These are phyloP conservation scores for Suillus placidus DNA, from an alignment of 768 basidiomycete species.

Conservation along the genomic window DNA sequence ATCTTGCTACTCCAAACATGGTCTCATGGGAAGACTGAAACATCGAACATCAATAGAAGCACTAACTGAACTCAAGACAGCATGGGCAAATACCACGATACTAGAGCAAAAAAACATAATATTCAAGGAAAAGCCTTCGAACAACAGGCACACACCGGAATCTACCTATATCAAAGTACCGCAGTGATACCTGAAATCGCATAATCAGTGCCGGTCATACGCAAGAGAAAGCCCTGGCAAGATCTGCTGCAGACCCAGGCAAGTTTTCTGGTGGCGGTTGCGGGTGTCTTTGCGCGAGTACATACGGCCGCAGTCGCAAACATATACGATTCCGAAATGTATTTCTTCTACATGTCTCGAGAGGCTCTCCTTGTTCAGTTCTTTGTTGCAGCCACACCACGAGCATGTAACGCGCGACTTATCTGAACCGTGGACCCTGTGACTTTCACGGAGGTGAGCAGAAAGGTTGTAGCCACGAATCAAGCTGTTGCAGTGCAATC, in stretches of 20 bases:
- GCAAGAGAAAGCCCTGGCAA: background rate
- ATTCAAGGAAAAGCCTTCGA: no score
- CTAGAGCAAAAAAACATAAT: no score
- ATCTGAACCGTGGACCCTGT: rapidly evolving
- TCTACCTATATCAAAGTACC: no score
- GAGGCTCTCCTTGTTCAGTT: background rate
- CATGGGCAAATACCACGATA: no score
- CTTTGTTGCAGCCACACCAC: rapidly evolving
- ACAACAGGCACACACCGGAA: no score
- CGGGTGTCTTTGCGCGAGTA: background rate
- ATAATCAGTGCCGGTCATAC: no score
- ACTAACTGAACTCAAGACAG: no score
- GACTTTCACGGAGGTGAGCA: background rate
- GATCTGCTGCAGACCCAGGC: background rate
- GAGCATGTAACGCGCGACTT: rapidly evolving
- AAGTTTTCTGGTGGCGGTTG: background rate
- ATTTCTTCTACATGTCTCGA: background rate
- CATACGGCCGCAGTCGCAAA: background rate
- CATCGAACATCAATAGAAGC: no score
- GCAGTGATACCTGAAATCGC: no score
- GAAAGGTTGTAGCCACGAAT: background rate
- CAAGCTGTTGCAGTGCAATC: no score
- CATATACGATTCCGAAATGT: rapidly evolving
- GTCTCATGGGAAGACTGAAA: no score
- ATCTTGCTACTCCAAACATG: no score